These are phyloP conservation scores for Neurospora sp. DNA, from an alignment of 495 filamentous ascomycete species.

Conservation along the genomic window DNA sequence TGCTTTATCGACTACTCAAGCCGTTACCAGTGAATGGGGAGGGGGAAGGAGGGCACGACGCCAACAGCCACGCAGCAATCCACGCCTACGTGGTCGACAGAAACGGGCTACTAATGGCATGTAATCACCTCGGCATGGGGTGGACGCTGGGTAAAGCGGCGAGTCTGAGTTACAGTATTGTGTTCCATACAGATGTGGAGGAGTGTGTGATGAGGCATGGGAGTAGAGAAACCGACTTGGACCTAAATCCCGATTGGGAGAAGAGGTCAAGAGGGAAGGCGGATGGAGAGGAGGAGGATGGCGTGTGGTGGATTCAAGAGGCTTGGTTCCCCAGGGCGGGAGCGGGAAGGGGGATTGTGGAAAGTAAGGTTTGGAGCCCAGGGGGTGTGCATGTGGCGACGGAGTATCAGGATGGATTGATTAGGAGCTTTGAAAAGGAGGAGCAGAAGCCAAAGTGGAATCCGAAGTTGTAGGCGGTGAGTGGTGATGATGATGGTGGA, in stretches of 20 bases:
- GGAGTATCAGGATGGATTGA: slow-evolving; percentile 53
- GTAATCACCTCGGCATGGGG: slow-evolving; percentile 49
- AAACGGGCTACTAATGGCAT: slow-evolving; percentile 56
- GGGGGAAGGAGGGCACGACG: slow-evolving; percentile 10
- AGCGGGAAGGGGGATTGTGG: slow-evolving; percentile 48
- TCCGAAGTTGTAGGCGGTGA: not conserved
- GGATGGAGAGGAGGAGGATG: slow-evolving; percentile 16
- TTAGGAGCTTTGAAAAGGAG: slow-evolving; percentile 9
- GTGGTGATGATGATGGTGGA: not conserved
- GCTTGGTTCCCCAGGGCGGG: slow-evolving; percentile 46
- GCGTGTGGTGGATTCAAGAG: slow-evolving; percentile 64
- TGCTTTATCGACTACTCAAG: slow-evolving; percentile 46
- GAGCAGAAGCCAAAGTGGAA: slow-evolving; percentile 3
- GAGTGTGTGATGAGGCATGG: slow-evolving; percentile 29
- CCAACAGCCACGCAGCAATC: slow-evolving; percentile 51
- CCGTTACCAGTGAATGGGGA: slow-evolving; percentile 19
- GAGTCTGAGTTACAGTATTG: slow-evolving; percentile 51
- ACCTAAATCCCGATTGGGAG: slow-evolving; percentile 61
- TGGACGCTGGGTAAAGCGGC: slow-evolving; percentile 43
- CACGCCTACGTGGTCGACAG: slow-evolving; percentile 61
- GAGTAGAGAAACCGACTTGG: slow-evolving; percentile 14
- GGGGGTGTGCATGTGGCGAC: slow-evolving; percentile 52
- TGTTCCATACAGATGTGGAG: slow-evolving; percentile 46
- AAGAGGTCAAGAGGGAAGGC: slow-evolving; percentile 40
- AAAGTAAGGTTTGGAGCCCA: slow-evolving; percentile 55